phyloP scores from a whole-genome alignment of 768 basidiomycete species.

The Gyrodon lividus region DNA sequence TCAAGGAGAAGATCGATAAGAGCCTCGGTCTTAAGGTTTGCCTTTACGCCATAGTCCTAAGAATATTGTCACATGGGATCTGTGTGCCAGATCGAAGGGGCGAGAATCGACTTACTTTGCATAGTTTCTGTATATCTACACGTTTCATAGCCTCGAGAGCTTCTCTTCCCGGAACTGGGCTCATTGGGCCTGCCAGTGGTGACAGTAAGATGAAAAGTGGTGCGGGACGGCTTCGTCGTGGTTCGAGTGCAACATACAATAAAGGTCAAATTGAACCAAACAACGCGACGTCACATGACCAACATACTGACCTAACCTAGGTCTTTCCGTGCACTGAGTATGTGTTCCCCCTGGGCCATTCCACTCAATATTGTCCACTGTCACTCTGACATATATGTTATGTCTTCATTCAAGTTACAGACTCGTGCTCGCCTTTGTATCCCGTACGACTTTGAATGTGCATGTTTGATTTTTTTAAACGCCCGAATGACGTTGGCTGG shows the following conservation, averaged over 20 bases:
- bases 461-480: background rate
- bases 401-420: no score
- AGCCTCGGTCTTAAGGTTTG: constrained; percentile 79
- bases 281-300: constrained; percentile 50
- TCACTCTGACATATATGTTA: no score
- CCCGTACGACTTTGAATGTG: no score
- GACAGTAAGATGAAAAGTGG: constrained; percentile 12
- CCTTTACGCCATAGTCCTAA: constrained; percentile 78
- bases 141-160: constrained; percentile 54
- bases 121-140: constrained; percentile 53
- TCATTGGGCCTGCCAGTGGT: constrained; percentile 24
- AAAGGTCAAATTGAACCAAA: constrained; percentile 36
- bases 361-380: no score
- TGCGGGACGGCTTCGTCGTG: constrained; percentile 25
- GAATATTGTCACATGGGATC: constrained; percentile 15
- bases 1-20: constrained; percentile 73
- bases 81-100: constrained; percentile 11
- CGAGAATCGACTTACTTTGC: constrained; percentile 47
- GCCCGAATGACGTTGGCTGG: background rate
- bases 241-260: constrained; percentile 48
- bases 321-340: background rate
- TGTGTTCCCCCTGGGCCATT: no score
- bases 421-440: background rate
- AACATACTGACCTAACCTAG: constrained; percentile 3
- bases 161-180: constrained; percentile 44